Base-by-base conservation (phyloP, 495 filamentous ascomycete genomes). In the Podospora tetraspora region DNA sequence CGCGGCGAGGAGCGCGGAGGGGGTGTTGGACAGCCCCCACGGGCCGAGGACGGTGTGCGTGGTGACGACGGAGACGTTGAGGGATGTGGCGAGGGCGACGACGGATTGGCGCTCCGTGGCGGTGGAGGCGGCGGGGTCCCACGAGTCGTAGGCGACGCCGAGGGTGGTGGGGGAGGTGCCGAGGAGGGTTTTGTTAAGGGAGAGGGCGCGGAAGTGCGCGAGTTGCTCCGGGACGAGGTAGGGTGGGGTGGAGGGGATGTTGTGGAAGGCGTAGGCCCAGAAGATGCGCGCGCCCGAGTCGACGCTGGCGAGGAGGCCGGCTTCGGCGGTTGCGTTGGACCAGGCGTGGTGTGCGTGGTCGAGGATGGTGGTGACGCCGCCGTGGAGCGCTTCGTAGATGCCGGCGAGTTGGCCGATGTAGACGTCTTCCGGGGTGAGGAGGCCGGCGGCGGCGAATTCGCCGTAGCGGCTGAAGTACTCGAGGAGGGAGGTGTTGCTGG, bases 221-320 rank as follows among this genome's bases (percentile, higher is more conserved):
- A 79, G 72, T 68, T 80, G 76, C 2, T 78, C 72, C 0, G 70
- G 66, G 61, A 76, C 25, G 56, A 57, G 52, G 56, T 22, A 80
- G 11, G 34, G 66, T 0, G 61, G 16, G 23, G 62, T 27, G 37
- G 52, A 68, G 2, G 61, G 19, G 21, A 66, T 56, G 29, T 72
- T 64, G 25, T 66, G 57, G 68, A 82, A 77, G 2, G 75, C 73
- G 34, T 71, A 72, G 43, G 69, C 71, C 77, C 78, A 83, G 59
- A 77, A 80, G n/a, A 83, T 75, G n/a, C 80, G 72, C 6, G 75
- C 79, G 7, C 81, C 79, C 21, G 79, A 79, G 21, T 81, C 78
- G 13, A 81, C 69, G 0, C 72, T 75, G 10, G 77, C 81, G 16
- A 76, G 70, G 6, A 79, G 72, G 7, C 80, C 80, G 0, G 80